Conservation (phyloP, 2,329 filamentous ascomycete genomes). For the Knufia petricola region DNA sequence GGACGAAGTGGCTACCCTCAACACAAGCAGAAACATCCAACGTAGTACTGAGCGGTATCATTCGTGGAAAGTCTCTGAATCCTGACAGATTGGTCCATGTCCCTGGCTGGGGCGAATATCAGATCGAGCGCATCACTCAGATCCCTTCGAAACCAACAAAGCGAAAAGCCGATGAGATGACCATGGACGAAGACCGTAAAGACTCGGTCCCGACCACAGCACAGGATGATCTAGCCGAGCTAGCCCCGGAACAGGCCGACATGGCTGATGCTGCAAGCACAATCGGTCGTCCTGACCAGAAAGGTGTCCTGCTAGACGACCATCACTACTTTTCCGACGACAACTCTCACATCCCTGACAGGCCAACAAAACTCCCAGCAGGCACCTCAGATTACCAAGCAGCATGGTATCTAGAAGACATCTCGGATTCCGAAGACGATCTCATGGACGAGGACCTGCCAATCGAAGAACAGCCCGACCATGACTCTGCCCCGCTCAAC, state of each 20-base stretch:
- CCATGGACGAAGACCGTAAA: constrained; percentile 48
- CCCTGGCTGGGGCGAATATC: constrained; percentile 88
- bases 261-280: constrained; percentile 61
- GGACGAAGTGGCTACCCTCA: constrained; percentile 59
- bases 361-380: constrained; percentile 68
- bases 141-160: constrained; percentile 46
- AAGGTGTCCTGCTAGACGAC: constrained; percentile 87
- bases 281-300: constrained; percentile 50
- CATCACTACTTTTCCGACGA: constrained; percentile 98
- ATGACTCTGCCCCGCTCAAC: constrained; percentile 37
- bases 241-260: constrained; percentile 75
- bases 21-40: constrained; percentile 41
- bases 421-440: constrained; percentile 79
- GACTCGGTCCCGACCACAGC: constrained; percentile 63
- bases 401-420: constrained; percentile 80
- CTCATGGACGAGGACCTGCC: constrained; percentile 57
- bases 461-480: constrained; percentile 40
- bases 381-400: constrained; percentile 92
- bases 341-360: constrained; percentile 49
- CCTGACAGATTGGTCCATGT: constrained; percentile 83
- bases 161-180: constrained; percentile 56
- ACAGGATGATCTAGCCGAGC: constrained; percentile 68
- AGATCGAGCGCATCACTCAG: constrained; percentile 78
- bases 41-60: constrained; percentile 70
- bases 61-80: constrained; percentile 78